Evolutionary conservation across 2,329 filamentous ascomycete species (phyloP).

Genomic region (Penicillium occitanis): DNA sequence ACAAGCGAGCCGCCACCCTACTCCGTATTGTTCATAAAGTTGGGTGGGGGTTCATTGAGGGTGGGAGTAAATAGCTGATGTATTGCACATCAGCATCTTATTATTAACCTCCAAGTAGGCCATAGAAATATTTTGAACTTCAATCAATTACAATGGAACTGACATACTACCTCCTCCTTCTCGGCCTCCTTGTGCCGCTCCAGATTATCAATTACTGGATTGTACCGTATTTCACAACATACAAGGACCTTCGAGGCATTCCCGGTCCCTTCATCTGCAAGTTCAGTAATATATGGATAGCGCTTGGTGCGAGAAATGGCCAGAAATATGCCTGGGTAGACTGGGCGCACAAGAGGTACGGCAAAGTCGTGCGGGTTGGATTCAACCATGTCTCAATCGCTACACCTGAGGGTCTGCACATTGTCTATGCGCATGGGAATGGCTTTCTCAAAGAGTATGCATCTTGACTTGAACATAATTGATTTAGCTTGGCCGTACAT

Average conservation of each 20-base stretch:
- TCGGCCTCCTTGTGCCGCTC: slow-evolving; percentile 6
- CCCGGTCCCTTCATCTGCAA: slow-evolving; percentile 26
- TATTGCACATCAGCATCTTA: background rate
- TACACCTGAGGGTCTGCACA: slow-evolving; percentile 25
- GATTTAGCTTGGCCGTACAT: background rate
- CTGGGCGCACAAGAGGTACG: slow-evolving; percentile 38
- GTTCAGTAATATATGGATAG: slow-evolving; percentile 28
- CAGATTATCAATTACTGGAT: slow-evolving; percentile 5
- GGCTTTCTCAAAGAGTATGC: slow-evolving; percentile 32
- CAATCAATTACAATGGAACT: background rate
- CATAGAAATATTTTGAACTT: background rate
- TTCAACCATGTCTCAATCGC: slow-evolving; percentile 30
- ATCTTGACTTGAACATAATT: slow-evolving; percentile 9
- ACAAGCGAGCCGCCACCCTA: too few species aligned
- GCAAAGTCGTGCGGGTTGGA: slow-evolving; percentile 27
- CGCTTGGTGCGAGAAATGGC: slow-evolving; percentile 23
- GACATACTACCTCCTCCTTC: slow-evolving; percentile 7
- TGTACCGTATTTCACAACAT: slow-evolving; percentile 25
- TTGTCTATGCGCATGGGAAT: slow-evolving; percentile 32
- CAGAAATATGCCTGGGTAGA: slow-evolving; percentile 40
- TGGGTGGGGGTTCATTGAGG: background rate
- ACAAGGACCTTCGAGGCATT: slow-evolving; percentile 17
- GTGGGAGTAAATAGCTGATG: background rate
- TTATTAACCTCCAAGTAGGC: background rate
- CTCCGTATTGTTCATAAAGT: background rate